Evolutionary conservation across 768 basidiomycete species (phyloP), one percentile per base, ranked within the genome.

Genomic region (Boletus pseudo-olivaceus): DNA sequence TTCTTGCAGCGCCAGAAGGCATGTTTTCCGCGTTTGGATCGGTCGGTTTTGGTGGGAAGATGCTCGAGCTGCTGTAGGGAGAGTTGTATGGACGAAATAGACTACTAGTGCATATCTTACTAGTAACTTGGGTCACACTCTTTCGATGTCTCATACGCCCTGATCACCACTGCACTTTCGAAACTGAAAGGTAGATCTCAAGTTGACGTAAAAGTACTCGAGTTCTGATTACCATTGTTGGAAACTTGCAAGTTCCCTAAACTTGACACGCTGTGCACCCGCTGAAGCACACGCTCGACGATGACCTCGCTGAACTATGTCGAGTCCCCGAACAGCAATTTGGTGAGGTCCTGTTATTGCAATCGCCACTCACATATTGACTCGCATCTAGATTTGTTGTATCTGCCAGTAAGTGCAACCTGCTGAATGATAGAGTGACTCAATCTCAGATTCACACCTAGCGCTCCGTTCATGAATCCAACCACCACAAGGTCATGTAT

Each of bases 401-500:
- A 90, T 90, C 61, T 90, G 87, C 70, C 81, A 79, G 87, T 85
- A 60, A 56, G 60, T 55, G 51, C 32, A 46, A 11, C 52, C 33
- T 40, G 54, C 29, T 19, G n/a, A n/a, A 43, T 37, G 53, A 33
- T 9, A 11, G 34, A 37, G 39, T 46, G 41, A 27, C 39, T 35
- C 38, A 26, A 53, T 55, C 57, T 38, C 32, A 49, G 54, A 54
- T 58, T 53, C 54, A 47, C 46, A 26, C 47, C 23, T 38, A 87
- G 86, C 23, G 76, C 78, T 51, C 89, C 91, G 3, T 93, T 94
- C 64, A 72, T 82, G 8, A 81, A 91, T 30, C 93, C 93, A 10
- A 79, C 78, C 1, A 88, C 88, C 0, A 85, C 90, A 0, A 78
- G 72, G 38, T 82, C 85, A 8, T 95, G 93, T 62, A 76, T 81